phyloP scores from a whole-genome alignment of 192 early-diverging fungal genomes.

The Phlyctochytrium planicorne region DNA sequence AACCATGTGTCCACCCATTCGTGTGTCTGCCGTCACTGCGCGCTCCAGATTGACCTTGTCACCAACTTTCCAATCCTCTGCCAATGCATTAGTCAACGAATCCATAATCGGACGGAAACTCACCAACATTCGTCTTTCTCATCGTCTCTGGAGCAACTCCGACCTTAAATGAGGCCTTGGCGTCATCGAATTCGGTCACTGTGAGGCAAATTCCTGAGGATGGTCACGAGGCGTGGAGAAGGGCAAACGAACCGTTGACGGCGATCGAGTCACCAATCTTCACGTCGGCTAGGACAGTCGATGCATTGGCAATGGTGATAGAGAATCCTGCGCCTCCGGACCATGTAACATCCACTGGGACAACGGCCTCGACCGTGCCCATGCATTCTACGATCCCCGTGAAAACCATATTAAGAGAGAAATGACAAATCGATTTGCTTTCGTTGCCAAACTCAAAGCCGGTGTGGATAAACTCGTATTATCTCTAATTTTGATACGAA shows the following conservation, averaged over 20 bases:
- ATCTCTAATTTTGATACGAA: too few relatives aligned
- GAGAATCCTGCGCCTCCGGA: slow-evolving; percentile 87
- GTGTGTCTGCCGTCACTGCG: slow-evolving; percentile 80
- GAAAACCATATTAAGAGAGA: slow-evolving; percentile 60
- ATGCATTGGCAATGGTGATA: slow-evolving; percentile 72
- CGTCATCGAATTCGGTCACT: slow-evolving; percentile 85
- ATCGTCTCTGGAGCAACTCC: slow-evolving; percentile 92
- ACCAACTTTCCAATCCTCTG: slow-evolving; percentile 73
- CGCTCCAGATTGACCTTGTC: slow-evolving; percentile 90
- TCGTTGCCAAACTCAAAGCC: too few relatives aligned
- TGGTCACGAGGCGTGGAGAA: neutral
- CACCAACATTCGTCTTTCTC: slow-evolving; percentile 88
- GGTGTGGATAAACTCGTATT: too few relatives aligned
- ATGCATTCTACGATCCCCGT: slow-evolving; percentile 96
- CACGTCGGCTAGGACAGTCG: slow-evolving; percentile 74
- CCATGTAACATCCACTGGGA: slow-evolving; percentile 66
- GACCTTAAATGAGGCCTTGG: slow-evolving; percentile 75
- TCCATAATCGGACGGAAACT: neutral
- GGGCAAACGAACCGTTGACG: slow-evolving; percentile 68
- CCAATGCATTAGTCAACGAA: too few relatives aligned
- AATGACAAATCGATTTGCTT: too few relatives aligned
- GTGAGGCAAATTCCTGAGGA: slow-evolving; percentile 88
- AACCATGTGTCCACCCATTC: slow-evolving; percentile 97
- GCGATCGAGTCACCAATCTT: slow-evolving; percentile 93
- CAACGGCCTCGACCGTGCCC: slow-evolving; percentile 71